These are phyloP conservation scores for Mycosphaerella sp. DNA, from an alignment of 2,329 filamentous ascomycete species.

Conservation along the genomic window DNA sequence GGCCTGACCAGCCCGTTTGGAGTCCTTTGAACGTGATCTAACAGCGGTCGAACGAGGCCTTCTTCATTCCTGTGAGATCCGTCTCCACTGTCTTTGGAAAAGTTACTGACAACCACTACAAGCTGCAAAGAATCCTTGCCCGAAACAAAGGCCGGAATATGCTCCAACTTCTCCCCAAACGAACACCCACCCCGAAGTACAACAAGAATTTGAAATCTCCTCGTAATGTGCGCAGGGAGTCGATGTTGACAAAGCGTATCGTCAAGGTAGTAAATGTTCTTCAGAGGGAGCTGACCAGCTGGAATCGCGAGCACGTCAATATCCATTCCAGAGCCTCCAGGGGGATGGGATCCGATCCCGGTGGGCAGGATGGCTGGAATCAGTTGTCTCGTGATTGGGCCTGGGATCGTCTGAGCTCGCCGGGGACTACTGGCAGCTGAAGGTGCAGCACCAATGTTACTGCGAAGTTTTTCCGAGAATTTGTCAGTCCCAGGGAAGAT, in stretches of 20 bases:
- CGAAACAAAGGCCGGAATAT: constrained; percentile 67
- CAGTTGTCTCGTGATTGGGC: constrained; percentile 30
- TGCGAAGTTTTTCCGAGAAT: constrained; percentile 14
- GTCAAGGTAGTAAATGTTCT: constrained; percentile 58
- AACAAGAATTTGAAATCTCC: constrained; percentile 67
- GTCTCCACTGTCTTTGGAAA: constrained; percentile 23
- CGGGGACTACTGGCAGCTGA: too few species aligned
- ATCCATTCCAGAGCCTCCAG: constrained; percentile 44
- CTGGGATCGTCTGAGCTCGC: background rate
- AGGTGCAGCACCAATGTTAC: background rate
- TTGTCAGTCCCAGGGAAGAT: constrained; percentile 11
- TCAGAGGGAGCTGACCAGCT: constrained; percentile 40
- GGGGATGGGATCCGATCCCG: constrained; percentile 59
- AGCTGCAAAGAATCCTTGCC: constrained; percentile 58
- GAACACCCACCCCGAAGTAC: constrained; percentile 76
- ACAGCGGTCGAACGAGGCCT: constrained; percentile 56
- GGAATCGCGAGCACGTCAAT: constrained; percentile 25
- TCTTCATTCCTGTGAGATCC: constrained; percentile 2
- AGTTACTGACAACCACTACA: constrained; percentile 67
- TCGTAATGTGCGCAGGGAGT: constrained; percentile 47
- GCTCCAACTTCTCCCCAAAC: constrained; percentile 74
- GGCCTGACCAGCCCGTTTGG: constrained; percentile 61
- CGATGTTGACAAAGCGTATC: constrained; percentile 57
- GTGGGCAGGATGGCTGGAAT: constrained; percentile 50
- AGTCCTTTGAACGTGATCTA: constrained; percentile 69